These are phyloP conservation scores for Phytophthora macrochlamydospora DNA, from an alignment of 352 stramenopile species.

Conservation along the genomic window DNA sequence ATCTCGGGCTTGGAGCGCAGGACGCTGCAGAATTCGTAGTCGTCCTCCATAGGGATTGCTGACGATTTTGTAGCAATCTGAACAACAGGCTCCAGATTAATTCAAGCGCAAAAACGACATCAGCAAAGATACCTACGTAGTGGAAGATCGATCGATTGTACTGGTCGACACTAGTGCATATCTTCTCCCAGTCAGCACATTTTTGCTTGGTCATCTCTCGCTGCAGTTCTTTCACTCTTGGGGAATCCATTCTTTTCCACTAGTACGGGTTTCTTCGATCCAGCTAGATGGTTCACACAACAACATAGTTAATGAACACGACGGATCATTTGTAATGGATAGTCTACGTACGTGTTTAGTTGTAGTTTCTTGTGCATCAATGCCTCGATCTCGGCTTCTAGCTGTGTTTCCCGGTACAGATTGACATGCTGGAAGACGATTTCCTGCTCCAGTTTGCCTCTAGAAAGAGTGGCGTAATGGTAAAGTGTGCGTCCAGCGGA, in stretches of 20 bases:
- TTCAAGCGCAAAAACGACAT: not conserved
- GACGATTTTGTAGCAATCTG: constrained; percentile 26
- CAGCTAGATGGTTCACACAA: constrained; percentile 5
- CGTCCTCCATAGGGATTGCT: constrained; percentile 12
- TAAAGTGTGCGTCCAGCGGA: constrained; percentile 37
- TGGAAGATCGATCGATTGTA: constrained; percentile 57
- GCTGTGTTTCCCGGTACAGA: constrained; percentile 25
- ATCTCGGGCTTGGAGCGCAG: constrained; percentile 31
- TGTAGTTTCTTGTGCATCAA: constrained; percentile 41
- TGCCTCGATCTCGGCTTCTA: constrained; percentile 31
- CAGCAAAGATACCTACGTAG: constrained; percentile 43
- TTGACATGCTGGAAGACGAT: constrained; percentile 43
- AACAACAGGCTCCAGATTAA: not conserved
- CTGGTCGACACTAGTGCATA: constrained; percentile 39
- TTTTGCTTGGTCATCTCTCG: constrained; percentile 21
- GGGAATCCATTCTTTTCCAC: constrained; percentile 44
- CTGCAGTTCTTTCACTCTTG: constrained; percentile 51
- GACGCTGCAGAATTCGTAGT: constrained; percentile 31
- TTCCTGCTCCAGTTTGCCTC: constrained; percentile 11
- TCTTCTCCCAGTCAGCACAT: constrained; percentile 35
- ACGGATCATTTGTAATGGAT: not conserved
- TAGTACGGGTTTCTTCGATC: constrained; percentile 9
- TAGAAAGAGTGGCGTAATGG: constrained; percentile 55
- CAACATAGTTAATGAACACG: constrained; percentile 8
- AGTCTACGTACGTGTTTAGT: constrained; percentile 29